These are phyloP conservation scores for Crithidia acanthocephali DNA, from an alignment of 208 protist genomes.

Conservation along the genomic window DNA sequence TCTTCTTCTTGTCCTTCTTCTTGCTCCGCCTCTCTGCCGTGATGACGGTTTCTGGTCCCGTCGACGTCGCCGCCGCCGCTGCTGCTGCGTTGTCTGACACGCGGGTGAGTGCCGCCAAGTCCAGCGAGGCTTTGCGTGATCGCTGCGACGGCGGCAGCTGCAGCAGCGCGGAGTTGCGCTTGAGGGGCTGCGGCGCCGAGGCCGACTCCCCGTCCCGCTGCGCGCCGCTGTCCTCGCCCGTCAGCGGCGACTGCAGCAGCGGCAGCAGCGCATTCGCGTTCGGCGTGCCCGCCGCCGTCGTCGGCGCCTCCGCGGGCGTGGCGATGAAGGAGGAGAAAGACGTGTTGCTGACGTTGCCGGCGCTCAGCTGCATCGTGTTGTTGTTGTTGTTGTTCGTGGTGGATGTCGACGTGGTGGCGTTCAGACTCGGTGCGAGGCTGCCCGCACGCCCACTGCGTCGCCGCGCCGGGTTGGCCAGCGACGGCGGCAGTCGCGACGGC, in stretches of 20 bases:
- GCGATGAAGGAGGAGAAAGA: not conserved
- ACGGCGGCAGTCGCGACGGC: slow-evolving; percentile 6
- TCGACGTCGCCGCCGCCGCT: no score
- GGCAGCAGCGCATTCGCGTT: not conserved
- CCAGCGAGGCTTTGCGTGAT: not conserved
- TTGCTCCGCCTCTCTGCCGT: not conserved
- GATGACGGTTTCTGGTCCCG: not conserved
- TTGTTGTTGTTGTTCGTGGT: no score
- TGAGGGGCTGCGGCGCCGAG: not conserved
- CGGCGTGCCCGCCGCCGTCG: slow-evolving; percentile 2
- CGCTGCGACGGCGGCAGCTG: not conserved
- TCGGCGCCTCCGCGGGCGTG: not conserved
- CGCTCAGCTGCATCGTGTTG: no score
- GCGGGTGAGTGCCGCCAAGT: not conserved
- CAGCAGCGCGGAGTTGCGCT: not conserved
- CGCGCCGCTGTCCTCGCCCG: not conserved
- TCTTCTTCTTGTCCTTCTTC: slow-evolving; percentile 4
- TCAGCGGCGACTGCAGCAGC: not conserved
- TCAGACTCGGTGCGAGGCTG: no score
- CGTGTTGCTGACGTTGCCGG: not conserved
- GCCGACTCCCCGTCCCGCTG: slow-evolving; percentile 5
- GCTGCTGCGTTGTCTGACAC: not conserved
- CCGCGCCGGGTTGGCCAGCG: slow-evolving; percentile 6
- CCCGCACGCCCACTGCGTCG: no score
- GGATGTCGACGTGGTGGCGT: no score